These are phyloP conservation scores for Acacia confusa DNA, from an alignment of 306 rosid species.

Conservation along the genomic window DNA sequence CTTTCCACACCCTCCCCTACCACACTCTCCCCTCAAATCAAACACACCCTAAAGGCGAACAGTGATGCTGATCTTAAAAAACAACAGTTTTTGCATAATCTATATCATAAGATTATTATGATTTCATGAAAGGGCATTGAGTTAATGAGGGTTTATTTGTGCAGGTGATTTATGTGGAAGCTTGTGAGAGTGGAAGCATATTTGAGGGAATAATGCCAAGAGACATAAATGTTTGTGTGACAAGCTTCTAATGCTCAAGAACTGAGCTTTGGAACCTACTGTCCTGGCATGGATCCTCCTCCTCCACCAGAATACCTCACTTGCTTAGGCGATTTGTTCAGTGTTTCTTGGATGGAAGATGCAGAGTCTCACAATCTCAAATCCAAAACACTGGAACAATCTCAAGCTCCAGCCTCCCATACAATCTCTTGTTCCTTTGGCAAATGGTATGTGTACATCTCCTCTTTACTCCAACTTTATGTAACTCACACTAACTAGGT, in stretches of 20 bases:
- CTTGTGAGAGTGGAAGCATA: constrained; percentile 95
- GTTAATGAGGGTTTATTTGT: not conserved
- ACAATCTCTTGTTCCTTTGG: constrained; percentile 77
- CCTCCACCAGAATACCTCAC: constrained; percentile 82
- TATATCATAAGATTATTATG: not conserved
- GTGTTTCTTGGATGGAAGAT: constrained; percentile 97
- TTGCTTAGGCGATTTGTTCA: constrained; percentile 88
- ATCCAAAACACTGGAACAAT: constrained; percentile 58
- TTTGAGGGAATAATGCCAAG: constrained; percentile 90
- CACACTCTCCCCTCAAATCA: too few relatives aligned
- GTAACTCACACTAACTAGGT: not conserved
- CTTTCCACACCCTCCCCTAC: too few relatives aligned
- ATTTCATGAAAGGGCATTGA: not conserved
- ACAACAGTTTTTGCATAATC: not conserved
- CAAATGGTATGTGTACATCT: constrained; percentile 46
- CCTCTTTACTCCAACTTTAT: not conserved
- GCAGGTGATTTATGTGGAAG: constrained; percentile 90
- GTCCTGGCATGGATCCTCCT: constrained; percentile 81
- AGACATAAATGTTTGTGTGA: constrained; percentile 68
- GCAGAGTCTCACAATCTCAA: constrained; percentile 85
- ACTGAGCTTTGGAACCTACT: constrained; percentile 86
- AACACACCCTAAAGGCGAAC: too few relatives aligned
- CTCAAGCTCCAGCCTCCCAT: constrained; percentile 25
- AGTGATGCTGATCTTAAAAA: too few relatives aligned
- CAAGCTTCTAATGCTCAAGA: constrained; percentile 91